These are phyloP conservation scores for Huntiella omanensis DNA, from an alignment of 2,329 filamentous ascomycete genomes.

Conservation along the genomic window DNA sequence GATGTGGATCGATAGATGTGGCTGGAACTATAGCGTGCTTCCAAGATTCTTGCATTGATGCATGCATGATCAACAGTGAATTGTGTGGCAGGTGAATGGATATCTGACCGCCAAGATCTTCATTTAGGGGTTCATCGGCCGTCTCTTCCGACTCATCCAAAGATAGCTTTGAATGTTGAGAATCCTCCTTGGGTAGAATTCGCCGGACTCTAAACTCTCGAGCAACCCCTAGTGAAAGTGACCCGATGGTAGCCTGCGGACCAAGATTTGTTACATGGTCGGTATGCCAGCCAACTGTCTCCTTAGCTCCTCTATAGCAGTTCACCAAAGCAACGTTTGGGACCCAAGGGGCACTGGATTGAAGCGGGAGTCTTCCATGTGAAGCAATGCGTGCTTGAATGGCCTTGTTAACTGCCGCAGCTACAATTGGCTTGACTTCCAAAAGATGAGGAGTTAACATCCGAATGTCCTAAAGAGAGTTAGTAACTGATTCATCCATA, in stretches of 20 bases:
- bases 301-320: conserved; percentile 64
- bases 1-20: conserved; percentile 64
- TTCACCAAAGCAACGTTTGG: conserved; percentile 92
- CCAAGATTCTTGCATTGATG: conserved; percentile 95
- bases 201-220: conserved; percentile 77
- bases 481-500: background rate
- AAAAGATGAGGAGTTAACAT: conserved; percentile 57
- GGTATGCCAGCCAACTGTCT: conserved; percentile 81
- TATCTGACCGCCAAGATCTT: conserved; percentile 65
- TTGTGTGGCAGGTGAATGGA: conserved; percentile 90
- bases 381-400: conserved; percentile 51
- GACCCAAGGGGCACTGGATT: conserved; percentile 53
- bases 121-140: conserved; percentile 15
- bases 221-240: conserved; percentile 76
- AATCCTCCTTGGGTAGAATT: conserved; percentile 42
- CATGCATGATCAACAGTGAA: conserved; percentile 85
- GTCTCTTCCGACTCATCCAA: background rate
- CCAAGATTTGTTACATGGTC: conserved; percentile 90
- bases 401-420: conserved; percentile 57
- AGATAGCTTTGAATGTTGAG: conserved; percentile 16
- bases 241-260: conserved; percentile 73
- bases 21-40: conserved; percentile 73
- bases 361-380: conserved; percentile 57
- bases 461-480: conserved; percentile 43
- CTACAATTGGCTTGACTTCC: conserved; percentile 49